Evolutionary conservation across 2,329 filamentous ascomycete species (phyloP).

Genomic region (Arthroderma sp.): DNA sequence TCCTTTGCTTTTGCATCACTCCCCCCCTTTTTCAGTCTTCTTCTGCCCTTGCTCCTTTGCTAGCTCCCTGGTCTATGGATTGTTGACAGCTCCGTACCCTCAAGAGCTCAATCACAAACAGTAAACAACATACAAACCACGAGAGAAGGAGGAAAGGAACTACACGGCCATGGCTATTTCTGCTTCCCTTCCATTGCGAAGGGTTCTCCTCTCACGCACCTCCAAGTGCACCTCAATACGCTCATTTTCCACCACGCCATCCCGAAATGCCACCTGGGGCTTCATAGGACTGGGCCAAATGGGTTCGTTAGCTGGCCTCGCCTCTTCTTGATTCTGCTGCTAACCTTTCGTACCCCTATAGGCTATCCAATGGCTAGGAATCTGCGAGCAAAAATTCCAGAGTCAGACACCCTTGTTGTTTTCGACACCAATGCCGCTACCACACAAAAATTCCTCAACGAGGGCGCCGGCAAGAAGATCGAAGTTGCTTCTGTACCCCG

Average conservation of each 20-base stretch:
- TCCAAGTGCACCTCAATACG: neutral
- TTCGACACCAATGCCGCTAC: conserved; percentile 51
- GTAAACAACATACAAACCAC: no score
- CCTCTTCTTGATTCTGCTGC: neutral
- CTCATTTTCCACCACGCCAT: conserved; percentile 35
- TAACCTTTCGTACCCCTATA: conserved; percentile 18
- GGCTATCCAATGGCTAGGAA: conserved; percentile 64
- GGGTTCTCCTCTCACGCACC: conserved; percentile 2
- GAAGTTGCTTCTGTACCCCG: conserved; percentile 44
- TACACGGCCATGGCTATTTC: conserved; percentile 1
- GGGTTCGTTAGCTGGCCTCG: conserved; percentile 32
- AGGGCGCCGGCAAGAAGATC: conserved; percentile 38
- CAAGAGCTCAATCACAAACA: no score
- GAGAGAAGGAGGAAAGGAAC: no score
- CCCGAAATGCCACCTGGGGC: conserved; percentile 39
- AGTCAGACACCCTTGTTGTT: conserved; percentile 48
- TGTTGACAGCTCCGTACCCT: no score
- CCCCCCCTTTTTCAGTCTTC: no score
- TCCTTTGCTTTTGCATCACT: no score
- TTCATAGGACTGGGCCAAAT: conserved; percentile 49
- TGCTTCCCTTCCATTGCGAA: conserved; percentile 2
- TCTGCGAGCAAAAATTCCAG: conserved; percentile 51
- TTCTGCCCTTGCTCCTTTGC: no score
- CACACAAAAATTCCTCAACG: conserved; percentile 44
- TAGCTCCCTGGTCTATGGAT: no score